Base-by-base conservation (phyloP, 2,329 filamentous ascomycete species). In the Colletotrichum tofieldiae region DNA sequence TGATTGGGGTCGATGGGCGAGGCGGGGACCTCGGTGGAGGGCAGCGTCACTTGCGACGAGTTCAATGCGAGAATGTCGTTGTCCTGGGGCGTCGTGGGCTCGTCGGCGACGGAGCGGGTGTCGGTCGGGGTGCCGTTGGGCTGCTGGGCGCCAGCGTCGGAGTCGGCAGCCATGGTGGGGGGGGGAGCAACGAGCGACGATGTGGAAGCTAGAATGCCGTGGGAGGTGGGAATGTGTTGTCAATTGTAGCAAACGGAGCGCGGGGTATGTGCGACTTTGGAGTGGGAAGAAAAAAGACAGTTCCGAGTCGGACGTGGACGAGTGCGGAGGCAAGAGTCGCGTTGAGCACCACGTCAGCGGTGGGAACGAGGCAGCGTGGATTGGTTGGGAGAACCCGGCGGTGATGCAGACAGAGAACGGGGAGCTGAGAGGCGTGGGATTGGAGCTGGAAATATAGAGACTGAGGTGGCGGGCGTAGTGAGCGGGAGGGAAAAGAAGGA, bases 11-110 rank as follows among this genome's bases (percentile, higher is more conserved):
- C 86, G 74, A 86, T 81, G 37, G 89, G 88, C 16, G 89, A 90
- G 26, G 82, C 83, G 2, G 88, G 86, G 8, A 82, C 83, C 76
- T 90, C 87, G n/a, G 89, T 91, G 1, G 88, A 89, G 14, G 87
- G 86, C n/a, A 91, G 81, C 26, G 88, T 88, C 45, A 85, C 82
- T 73, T 90, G 88, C 20, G 88, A 89, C 11, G 82, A 82, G 35
- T 79, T 75, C 20, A 77, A 69, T 29, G 77, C 61, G 8, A 75
- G 74, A 11, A 77, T 77, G 41, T 77, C 73, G 61, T 75, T 74
- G 23, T 76, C 78, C 45, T 81, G 78, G 58, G 78, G 77, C 45
- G 81, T 84, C 43, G 78, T 77, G 45, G 81, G 81, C 11, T 80
- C 78, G 51, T 83, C 79, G 71, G 73, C 75, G 52, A 75, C 75